A percentile compares a stretch with the other conserved stretches of the same genome.
Conservation (phyloP, 2,329 filamentous ascomycete genomes). For the Arthrocladium fulminans region DNA sequence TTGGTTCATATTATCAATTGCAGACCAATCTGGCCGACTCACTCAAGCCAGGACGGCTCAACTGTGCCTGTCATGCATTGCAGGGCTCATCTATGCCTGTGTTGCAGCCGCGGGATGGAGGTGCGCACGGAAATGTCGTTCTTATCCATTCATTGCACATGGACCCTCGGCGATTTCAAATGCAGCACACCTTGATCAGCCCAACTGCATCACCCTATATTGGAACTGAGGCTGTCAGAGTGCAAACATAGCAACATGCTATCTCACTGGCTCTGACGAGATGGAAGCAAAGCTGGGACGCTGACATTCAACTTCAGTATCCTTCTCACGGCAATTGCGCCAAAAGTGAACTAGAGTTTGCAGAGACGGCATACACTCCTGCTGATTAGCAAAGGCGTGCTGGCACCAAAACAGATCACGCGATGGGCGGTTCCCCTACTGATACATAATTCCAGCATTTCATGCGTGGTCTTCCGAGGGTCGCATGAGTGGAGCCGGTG, state of each 20-base stretch:
- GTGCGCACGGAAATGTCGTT: conserved; percentile 65
- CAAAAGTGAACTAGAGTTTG: conserved; percentile 60
- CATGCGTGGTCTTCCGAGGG: conserved; percentile 52
- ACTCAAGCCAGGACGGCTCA: conserved; percentile 54
- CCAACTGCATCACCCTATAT: conserved; percentile 24
- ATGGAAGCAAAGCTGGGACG: conserved; percentile 65
- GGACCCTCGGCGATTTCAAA: conserved; percentile 49
- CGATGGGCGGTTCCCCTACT: conserved; percentile 48
- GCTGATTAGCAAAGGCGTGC: conserved; percentile 60
- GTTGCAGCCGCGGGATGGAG: conserved; percentile 53
- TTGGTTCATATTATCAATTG: conserved; percentile 48
- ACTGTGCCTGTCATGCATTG: conserved; percentile 53
- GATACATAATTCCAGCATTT: conserved; percentile 54
- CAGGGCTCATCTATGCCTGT: conserved; percentile 52
- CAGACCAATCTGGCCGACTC: conserved; percentile 53
- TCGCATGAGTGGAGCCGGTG: conserved; percentile 52
- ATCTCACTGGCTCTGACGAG: conserved; percentile 53
- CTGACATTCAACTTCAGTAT: conserved; percentile 60
- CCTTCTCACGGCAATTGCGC: conserved; percentile 36
- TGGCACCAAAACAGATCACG: conserved; percentile 49
- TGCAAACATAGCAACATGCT: conserved; percentile 40
- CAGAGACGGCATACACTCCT: conserved; percentile 63
- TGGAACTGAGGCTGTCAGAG: conserved; percentile 41
- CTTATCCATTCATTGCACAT: conserved; percentile 60
- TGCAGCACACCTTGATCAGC: conserved; percentile 30